Evolutionary conservation across 2,329 filamentous ascomycete species (phyloP), one percentile per base, ranked within the genome.

Genomic region (Chalara sp.): DNA sequence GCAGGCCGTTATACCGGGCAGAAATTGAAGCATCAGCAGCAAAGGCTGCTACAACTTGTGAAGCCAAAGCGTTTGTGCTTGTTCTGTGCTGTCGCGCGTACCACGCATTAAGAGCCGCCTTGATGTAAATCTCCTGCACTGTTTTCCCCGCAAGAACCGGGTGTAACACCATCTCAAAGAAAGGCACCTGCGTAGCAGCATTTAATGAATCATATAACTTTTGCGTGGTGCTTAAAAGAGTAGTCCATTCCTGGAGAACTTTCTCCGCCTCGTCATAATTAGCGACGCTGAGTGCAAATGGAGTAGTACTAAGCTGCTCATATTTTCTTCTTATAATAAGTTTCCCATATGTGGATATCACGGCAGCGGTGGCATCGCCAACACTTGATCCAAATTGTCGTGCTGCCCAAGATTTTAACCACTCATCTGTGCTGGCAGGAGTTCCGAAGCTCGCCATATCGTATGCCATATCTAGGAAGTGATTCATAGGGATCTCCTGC

Each of bases 401-500:
- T 39, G 8, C 3, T 10, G 35, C 35, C 8, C n/a, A 39, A 10
- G 35, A 39, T 10, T 39, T 39, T 10, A 10, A 39, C 8, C 8
- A 39, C n/a, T 39, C 10, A 39, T 10, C 10, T 39, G n/a, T n/a
- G n/a, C 35, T 39, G 8, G 8, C 35, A 10, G 35, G 35, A n/a
- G 35, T 21, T 3, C 21, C 21, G 21, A 21, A 21, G 21, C 21
- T 21, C 21, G 21, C 21, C 10, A 39, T 39, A n/a, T 39, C 35
- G 62, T 85, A 86, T 1, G 80, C 82, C 54, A 86, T 71, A 55
- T 84, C 80, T 54, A 86, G 70, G 67, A 81, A 84, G 64, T 84
- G 81, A 61, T 70, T 39, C 3, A 39, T 10, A n/a, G 35, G 35
- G 35, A 39, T 10, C 35, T 39, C 21, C 21, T 21, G 21, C 21